phyloP scores from a whole-genome alignment of 1,139 yeast species.

The Yamadazyma aaseri region DNA sequence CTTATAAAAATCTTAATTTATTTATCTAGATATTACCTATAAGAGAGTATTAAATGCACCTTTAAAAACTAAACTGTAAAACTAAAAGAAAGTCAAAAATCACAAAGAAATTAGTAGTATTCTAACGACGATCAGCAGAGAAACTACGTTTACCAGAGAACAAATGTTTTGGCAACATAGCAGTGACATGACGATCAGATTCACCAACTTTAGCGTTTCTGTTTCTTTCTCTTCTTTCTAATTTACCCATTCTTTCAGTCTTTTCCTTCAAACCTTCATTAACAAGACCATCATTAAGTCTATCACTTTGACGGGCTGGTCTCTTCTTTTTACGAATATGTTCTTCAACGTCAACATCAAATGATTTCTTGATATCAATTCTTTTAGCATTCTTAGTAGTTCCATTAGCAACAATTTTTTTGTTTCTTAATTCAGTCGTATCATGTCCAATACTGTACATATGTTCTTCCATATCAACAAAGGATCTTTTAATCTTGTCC shows the following conservation, averaged over 20 bases:
- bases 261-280: slow-evolving; percentile 81
- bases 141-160: slow-evolving; percentile 95
- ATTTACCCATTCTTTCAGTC: slow-evolving; percentile 84
- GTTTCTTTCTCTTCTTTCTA: slow-evolving; percentile 92
- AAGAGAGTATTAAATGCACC: not conserved
- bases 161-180: slow-evolving; percentile 88
- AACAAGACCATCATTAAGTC: slow-evolving; percentile 82
- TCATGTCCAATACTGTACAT: slow-evolving; percentile 91
- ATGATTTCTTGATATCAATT: slow-evolving; percentile 69
- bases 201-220: slow-evolving; percentile 93
- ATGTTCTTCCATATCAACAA: slow-evolving; percentile 80
- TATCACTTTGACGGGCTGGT: slow-evolving; percentile 65
- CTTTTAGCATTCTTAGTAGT: slow-evolving; percentile 47
- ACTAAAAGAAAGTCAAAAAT: not conserved
- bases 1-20: not conserved
- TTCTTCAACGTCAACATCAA: slow-evolving; percentile 28
- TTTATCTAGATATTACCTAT: not conserved
- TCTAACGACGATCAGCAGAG: slow-evolving; percentile 72
- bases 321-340: slow-evolving; percentile 48
- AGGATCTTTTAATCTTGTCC: slow-evolving; percentile 75
- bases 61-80: not conserved
- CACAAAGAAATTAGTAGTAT: not conserved
- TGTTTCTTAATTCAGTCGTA: slow-evolving; percentile 57
- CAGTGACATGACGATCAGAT: slow-evolving; percentile 88
- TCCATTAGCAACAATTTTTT: slow-evolving; percentile 28